These are phyloP conservation scores for Clonostachys byssicola DNA, from an alignment of 2,329 filamentous ascomycete species.

Conservation along the genomic window DNA sequence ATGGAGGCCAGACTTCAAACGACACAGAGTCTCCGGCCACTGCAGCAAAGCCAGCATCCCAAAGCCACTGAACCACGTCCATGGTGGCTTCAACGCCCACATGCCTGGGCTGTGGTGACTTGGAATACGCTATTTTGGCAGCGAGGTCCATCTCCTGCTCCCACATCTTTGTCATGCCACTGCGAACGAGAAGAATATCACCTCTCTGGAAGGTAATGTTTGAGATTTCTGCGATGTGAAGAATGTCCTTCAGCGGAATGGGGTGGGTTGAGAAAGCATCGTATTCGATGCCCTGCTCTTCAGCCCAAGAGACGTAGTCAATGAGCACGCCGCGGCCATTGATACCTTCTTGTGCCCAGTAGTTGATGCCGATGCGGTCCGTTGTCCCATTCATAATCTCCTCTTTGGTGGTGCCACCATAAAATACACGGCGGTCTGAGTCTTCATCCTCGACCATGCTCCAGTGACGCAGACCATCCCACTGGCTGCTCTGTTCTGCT, in stretches of 20 bases:
- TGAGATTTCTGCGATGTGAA: constrained; percentile 26
- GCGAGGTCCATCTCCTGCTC: constrained; percentile 18
- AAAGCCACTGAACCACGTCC: constrained; percentile 36
- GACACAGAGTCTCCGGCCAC: constrained; percentile 36
- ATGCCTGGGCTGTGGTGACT: constrained; percentile 20
- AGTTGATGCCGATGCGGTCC: constrained; percentile 39
- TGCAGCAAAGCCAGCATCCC: constrained; percentile 39
- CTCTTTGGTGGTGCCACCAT: constrained; percentile 37
- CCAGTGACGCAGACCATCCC: constrained; percentile 47
- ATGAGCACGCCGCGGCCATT: constrained; percentile 43
- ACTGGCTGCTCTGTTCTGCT: constrained; percentile 40
- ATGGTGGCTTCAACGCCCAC: constrained; percentile 32
- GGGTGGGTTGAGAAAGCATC: constrained; percentile 31
- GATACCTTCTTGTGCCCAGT: constrained; percentile 24
- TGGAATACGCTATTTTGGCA: constrained; percentile 42
- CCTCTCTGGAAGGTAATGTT: constrained; percentile 37
- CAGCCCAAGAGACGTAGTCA: constrained; percentile 42
- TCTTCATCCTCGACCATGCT: constrained; percentile 27
- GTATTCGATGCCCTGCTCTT: constrained; percentile 26
- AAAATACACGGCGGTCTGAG: constrained; percentile 33
- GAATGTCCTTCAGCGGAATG: constrained; percentile 19
- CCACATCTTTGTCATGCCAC: constrained; percentile 22
- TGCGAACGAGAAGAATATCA: constrained; percentile 47
- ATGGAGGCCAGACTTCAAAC: constrained; percentile 28
- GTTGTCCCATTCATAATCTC: constrained; percentile 39